Conservation (phyloP, 352 stramenopile genomes). For the Proteromonas lacertae region DNA sequence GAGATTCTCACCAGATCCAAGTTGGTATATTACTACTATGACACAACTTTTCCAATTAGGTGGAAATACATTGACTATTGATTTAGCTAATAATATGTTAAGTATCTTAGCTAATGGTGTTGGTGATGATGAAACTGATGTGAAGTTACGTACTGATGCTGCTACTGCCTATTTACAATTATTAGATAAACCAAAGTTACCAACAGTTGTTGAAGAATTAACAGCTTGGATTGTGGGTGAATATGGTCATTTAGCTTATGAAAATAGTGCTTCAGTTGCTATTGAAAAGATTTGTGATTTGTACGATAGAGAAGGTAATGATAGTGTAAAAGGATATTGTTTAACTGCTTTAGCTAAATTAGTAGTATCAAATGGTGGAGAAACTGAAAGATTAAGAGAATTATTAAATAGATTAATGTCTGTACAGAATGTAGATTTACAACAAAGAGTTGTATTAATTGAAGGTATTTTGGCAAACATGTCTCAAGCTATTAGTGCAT, state of each 20-base stretch:
- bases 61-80: slow-evolving; percentile 76
- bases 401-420: no score
- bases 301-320: slow-evolving; percentile 28
- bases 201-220: slow-evolving; percentile 16
- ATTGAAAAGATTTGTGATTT: slow-evolving; percentile 66
- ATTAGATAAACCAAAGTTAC: slow-evolving; percentile 41
- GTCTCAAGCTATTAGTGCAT: neutral
- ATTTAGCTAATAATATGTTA: slow-evolving; percentile 87
- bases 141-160: slow-evolving; percentile 68
- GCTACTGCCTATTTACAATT: slow-evolving; percentile 83
- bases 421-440: slow-evolving; percentile 43
- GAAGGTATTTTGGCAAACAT: slow-evolving; percentile 50
- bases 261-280: slow-evolving; percentile 60
- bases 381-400: no score
- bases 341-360: no score
- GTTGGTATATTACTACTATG: slow-evolving; percentile 83
- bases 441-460: slow-evolving; percentile 60
- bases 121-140: slow-evolving; percentile 18
- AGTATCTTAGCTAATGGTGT: slow-evolving; percentile 51
- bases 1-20: slow-evolving; percentile 76
- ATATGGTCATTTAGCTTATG: slow-evolving; percentile 80
- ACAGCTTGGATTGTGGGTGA: slow-evolving; percentile 94
- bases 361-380: no score
- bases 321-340: slow-evolving; percentile 36
- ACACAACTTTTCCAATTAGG: slow-evolving; percentile 47